phyloP scores from a whole-genome alignment of 768 basidiomycete species.

The Podaxis mareebaensis region DNA sequence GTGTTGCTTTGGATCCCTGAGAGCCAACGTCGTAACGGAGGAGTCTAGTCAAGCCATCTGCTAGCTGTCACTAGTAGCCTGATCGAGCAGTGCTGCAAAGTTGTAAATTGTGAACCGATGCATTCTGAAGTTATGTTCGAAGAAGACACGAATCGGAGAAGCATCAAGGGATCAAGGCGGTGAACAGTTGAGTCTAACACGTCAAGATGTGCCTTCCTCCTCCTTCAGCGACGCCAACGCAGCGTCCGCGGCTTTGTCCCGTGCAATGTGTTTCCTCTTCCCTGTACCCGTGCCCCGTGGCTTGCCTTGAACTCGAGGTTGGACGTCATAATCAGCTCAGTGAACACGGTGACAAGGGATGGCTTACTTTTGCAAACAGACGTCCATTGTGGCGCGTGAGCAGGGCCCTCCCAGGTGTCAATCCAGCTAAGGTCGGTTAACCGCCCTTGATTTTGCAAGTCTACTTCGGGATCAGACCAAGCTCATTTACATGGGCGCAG shows the following conservation, averaged over 20 bases:
- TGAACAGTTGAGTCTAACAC: neutral
- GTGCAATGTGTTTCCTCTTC: constrained; percentile 50
- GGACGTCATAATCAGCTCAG: constrained; percentile 15
- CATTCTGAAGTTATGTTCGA: neutral
- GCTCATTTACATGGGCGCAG: constrained; percentile 5
- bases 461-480: constrained; percentile 31
- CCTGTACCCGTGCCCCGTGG: constrained; percentile 51
- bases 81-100: neutral
- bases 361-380: constrained; percentile 57
- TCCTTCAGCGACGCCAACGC: constrained; percentile 41
- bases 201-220: constrained; percentile 1
- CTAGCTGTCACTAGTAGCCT: neutral
- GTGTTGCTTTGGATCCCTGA: neutral
- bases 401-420: constrained; percentile 44
- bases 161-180: constrained; percentile 5
- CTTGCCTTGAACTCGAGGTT: constrained; percentile 48
- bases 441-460: constrained; percentile 50
- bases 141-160: constrained; percentile 4
- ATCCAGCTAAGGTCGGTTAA: constrained; percentile 54
- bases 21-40: neutral
- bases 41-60: neutral
- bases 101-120: neutral
- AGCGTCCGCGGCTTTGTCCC: constrained; percentile 45
- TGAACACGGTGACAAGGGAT: constrained; percentile 11
- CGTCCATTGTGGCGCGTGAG: constrained; percentile 53